These are phyloP conservation scores for Periconia sp. DNA, from an alignment of 2,329 filamentous ascomycete genomes.

Conservation along the genomic window DNA sequence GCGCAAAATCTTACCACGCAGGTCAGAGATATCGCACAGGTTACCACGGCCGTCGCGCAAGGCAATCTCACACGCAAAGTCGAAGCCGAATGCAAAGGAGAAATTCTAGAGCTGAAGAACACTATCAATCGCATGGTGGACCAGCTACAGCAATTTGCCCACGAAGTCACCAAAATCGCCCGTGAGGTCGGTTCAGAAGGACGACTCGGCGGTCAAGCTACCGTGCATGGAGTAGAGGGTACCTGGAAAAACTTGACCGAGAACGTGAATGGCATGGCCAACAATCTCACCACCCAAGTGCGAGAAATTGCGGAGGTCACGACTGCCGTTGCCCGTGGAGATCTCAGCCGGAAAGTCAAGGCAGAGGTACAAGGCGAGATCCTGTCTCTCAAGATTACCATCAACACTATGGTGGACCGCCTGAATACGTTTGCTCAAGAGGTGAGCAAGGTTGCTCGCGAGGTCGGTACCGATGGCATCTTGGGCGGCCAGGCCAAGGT, in stretches of 20 bases:
- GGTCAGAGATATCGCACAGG: constrained; percentile 60
- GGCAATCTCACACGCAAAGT: constrained; percentile 60
- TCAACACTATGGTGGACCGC: constrained; percentile 72
- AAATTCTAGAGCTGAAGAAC: constrained; percentile 58
- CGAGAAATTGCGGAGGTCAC: constrained; percentile 61
- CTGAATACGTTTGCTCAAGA: constrained; percentile 69
- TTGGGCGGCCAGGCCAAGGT: constrained; percentile 70
- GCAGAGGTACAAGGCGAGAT: constrained; percentile 61
- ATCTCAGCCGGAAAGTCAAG: constrained; percentile 59
- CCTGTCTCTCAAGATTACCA: constrained; percentile 79
- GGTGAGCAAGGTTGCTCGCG: constrained; percentile 69
- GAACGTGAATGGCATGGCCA: constrained; percentile 61
- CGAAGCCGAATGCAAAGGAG: constrained; percentile 59
- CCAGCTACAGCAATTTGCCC: constrained; percentile 59
- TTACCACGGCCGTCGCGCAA: constrained; percentile 59
- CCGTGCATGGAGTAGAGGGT: constrained; percentile 59
- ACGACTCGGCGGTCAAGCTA: constrained; percentile 58
- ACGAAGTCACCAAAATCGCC: constrained; percentile 60
- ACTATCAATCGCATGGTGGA: constrained; percentile 62
- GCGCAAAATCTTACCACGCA: constrained; percentile 60
- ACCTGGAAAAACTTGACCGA: constrained; percentile 62
- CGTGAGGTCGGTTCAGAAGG: constrained; percentile 60
- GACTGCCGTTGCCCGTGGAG: constrained; percentile 58
- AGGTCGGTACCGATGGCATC: constrained; percentile 69
- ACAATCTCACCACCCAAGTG: constrained; percentile 58